phyloP scores from a whole-genome alignment of 2,329 filamentous ascomycete species.

The Colletotrichum sp. region DNA sequence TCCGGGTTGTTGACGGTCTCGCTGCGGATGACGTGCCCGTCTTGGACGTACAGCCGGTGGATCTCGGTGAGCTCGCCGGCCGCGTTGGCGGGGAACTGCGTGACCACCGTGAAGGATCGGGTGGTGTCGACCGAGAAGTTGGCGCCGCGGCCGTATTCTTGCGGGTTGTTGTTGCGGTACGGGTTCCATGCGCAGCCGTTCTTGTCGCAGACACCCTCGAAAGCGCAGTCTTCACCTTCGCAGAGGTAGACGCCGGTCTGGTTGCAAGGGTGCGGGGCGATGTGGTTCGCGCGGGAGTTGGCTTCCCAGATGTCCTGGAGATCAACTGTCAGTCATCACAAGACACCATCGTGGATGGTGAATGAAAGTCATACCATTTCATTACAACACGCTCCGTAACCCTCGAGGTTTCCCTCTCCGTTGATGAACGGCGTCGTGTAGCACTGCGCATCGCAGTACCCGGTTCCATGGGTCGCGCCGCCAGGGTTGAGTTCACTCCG shows the following conservation, averaged over 20 bases:
- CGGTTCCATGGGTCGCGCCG: conserved; percentile 65
- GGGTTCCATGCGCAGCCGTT: conserved; percentile 50
- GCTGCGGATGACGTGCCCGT: conserved; percentile 53
- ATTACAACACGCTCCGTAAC: conserved; percentile 55
- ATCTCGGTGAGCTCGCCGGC: conserved; percentile 46
- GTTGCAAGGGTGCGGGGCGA: conserved; percentile 56
- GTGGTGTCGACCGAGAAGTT: conserved; percentile 39
- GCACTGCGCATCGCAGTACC: conserved; percentile 69
- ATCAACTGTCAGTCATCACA: background rate
- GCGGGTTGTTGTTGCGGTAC: conserved; percentile 30
- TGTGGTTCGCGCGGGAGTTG: conserved; percentile 47
- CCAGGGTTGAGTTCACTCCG: conserved; percentile 57
- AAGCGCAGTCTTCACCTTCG: conserved; percentile 43
- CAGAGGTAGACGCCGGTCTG: conserved; percentile 48
- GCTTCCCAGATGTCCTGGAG: conserved; percentile 57
- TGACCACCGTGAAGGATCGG: conserved; percentile 50
- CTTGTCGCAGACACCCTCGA: conserved; percentile 47
- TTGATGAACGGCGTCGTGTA: conserved; percentile 55
- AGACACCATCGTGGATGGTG: fast-evolving
- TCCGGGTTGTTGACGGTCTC: conserved; percentile 32
- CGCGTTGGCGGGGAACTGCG: conserved; percentile 50
- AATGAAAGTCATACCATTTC: conserved; percentile 43
- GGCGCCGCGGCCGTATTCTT: conserved; percentile 37
- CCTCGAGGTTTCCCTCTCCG: conserved; percentile 47
- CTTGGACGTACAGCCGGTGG: conserved; percentile 54